phyloP scores from a whole-genome alignment of 345 rosid genomes.

The Noccaea bulbosa region DNA sequence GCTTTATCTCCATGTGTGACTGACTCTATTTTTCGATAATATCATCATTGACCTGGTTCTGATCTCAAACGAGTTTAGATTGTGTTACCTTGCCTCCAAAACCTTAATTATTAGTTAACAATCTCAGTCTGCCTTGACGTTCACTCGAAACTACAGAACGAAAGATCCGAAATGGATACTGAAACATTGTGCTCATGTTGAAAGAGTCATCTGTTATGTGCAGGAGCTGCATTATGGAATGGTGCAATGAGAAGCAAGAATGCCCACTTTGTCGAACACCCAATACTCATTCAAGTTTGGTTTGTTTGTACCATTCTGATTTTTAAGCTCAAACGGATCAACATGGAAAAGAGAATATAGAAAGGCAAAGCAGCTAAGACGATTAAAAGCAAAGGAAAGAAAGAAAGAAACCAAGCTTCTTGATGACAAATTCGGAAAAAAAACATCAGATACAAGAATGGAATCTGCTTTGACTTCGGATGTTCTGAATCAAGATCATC shows the following conservation, averaged over 20 bases:
- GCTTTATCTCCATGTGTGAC: too few species aligned
- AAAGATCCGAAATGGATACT: slow-evolving; percentile 9
- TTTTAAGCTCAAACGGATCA: slow-evolving; percentile 49
- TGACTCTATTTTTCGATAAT: too few species aligned
- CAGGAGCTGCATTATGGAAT: slow-evolving; percentile 97
- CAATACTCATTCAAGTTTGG: slow-evolving; percentile 80
- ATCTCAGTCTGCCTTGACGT: not conserved
- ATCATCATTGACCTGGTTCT: not conserved
- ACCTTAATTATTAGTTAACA: not conserved
- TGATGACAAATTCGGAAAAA: not conserved
- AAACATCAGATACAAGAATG: slow-evolving; percentile 1
- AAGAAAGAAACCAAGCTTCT: not conserved
- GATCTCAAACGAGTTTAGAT: not conserved
- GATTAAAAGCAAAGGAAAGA: slow-evolving; percentile 8
- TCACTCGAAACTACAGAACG: slow-evolving; percentile 11
- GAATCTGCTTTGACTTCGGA: slow-evolving; percentile 6
- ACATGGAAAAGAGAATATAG: not conserved
- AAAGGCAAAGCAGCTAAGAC: not conserved
- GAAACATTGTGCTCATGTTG: slow-evolving; percentile 1
- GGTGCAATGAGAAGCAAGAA: slow-evolving; percentile 98
- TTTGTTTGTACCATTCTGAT: slow-evolving; percentile 84
- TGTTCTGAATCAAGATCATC: not conserved
- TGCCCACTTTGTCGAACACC: slow-evolving; percentile 96
- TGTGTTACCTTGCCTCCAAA: not conserved
- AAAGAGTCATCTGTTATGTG: slow-evolving; percentile 11